Percentiles rank a stretch among this genome's conserved stretches.
These are phyloP conservation scores for Pythium plurisporium DNA, from an alignment of 352 stramenopile genomes.

Conservation along the genomic window DNA sequence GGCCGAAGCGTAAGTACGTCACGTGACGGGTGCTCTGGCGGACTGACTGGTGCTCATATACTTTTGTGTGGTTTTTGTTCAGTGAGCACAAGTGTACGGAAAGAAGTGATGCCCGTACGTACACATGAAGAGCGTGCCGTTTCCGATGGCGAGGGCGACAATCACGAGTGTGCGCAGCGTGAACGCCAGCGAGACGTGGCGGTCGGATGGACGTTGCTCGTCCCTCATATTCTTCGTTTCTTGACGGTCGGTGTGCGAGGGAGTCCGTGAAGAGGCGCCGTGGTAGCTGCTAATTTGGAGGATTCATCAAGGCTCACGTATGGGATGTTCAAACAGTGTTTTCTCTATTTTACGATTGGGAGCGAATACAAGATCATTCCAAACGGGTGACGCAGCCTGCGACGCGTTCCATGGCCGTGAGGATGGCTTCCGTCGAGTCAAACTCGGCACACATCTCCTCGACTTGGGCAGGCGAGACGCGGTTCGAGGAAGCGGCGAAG, in stretches of 20 bases:
- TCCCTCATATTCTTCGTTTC: not conserved
- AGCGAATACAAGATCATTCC: no score
- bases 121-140: constrained; percentile 8
- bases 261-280: no score
- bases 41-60: constrained; percentile 2
- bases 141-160: constrained; percentile 3
- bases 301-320: no score
- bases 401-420: not conserved
- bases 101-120: not conserved
- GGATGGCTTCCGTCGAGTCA: constrained; percentile 13
- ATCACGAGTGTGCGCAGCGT: constrained; percentile 9
- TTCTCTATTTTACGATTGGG: not conserved
- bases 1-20: not conserved
- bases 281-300: not conserved
- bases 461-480: constrained; percentile 35
- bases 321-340: not conserved
- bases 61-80: not conserved
- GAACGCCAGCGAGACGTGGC: not conserved
- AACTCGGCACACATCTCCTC: constrained; percentile 54
- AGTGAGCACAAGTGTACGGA: not conserved
- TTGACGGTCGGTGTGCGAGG: no score
- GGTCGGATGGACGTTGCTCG: not conserved
- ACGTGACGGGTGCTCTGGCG: not conserved
- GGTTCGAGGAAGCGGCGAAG: not conserved
- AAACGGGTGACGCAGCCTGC: not conserved